These are phyloP conservation scores for Dactylella cylindrospora DNA, from an alignment of 2,329 filamentous ascomycete species.

Conservation along the genomic window DNA sequence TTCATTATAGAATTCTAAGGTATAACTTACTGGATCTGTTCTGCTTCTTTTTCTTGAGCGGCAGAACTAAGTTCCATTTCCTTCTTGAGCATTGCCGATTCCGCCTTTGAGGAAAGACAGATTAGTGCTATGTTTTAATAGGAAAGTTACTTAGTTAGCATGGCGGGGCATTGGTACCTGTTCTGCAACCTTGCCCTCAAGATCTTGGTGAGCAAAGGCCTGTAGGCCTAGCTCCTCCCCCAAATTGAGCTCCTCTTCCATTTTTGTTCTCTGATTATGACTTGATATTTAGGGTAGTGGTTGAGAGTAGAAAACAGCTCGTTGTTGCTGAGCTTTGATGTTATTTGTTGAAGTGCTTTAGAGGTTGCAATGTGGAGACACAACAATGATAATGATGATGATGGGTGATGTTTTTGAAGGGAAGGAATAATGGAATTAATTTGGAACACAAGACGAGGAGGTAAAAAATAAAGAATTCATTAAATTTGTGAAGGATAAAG, in stretches of 20 bases:
- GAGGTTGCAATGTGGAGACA: not conserved
- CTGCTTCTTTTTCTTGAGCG: constrained; percentile 26
- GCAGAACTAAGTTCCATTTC: constrained; percentile 20
- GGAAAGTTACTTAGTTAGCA: not conserved
- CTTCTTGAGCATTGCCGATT: constrained; percentile 27
- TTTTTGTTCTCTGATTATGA: not conserved
- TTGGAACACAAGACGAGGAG: no score
- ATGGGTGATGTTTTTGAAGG: not conserved
- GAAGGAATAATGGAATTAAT: not conserved
- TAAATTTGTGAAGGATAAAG: no score
- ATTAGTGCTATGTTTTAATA: not conserved
- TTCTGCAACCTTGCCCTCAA: constrained; percentile 31
- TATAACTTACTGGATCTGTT: constrained; percentile 2
- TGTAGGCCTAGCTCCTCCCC: constrained; percentile 40
- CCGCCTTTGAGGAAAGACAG: constrained; percentile 3
- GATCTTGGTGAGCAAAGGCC: constrained; percentile 32
- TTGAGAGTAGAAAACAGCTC: no score
- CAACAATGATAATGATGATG: constrained; percentile 4
- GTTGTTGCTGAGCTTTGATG: no score
- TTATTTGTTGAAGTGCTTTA: no score
- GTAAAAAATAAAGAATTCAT: no score
- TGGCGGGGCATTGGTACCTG: constrained; percentile 4
- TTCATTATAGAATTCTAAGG: not conserved
- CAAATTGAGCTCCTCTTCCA: constrained; percentile 29
- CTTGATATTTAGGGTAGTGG: not conserved